A percentile compares a stretch with the other conserved stretches of the same genome.
These are phyloP conservation scores for Mrakia gelida DNA, from an alignment of 768 basidiomycete genomes.

Conservation along the genomic window DNA sequence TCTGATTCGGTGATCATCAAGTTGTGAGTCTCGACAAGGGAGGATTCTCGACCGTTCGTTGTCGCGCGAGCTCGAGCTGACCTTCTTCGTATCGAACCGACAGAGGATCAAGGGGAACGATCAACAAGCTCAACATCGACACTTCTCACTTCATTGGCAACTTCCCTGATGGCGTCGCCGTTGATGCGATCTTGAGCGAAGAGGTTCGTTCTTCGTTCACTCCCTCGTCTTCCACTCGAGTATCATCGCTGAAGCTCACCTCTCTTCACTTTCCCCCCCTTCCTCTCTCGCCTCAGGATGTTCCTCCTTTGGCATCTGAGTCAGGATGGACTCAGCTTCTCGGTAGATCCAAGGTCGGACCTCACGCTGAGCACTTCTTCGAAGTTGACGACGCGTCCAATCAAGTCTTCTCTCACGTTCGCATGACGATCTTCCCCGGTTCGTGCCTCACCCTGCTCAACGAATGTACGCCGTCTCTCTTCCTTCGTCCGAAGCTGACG, in stretches of 20 bases:
- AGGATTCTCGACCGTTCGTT: background rate
- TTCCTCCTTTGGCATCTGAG: slow-evolving; percentile 43
- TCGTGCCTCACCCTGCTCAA: slow-evolving; percentile 26
- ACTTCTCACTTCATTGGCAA: slow-evolving; percentile 95
- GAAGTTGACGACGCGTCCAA: slow-evolving; percentile 55
- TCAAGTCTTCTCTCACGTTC: slow-evolving; percentile 68
- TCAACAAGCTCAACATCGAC: slow-evolving; percentile 79
- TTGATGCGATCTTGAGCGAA: slow-evolving; percentile 56
- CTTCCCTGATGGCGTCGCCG: slow-evolving; percentile 76
- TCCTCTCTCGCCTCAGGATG: slow-evolving; percentile 30
- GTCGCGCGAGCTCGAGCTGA: background rate
- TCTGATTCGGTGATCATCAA: slow-evolving; percentile 88
- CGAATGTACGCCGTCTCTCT: too few relatives aligned
- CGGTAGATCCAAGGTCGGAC: slow-evolving; percentile 72
- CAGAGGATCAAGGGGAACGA: slow-evolving; percentile 67
- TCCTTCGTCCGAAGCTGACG: background rate
- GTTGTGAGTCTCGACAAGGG: slow-evolving; percentile 56
- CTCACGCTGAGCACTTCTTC: slow-evolving; percentile 85
- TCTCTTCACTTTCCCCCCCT: slow-evolving; percentile 1
- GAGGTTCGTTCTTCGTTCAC: slow-evolving; percentile 44
- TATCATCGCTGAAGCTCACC: background rate
- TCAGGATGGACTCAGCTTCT: slow-evolving; percentile 68
- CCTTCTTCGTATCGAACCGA: background rate
- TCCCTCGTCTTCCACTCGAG: background rate
- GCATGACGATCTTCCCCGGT: slow-evolving; percentile 77